A percentile compares a stretch with the other conserved stretches of the same genome.
Conservation (phyloP, 345 rosid genomes). For the Populus alba region DNA sequence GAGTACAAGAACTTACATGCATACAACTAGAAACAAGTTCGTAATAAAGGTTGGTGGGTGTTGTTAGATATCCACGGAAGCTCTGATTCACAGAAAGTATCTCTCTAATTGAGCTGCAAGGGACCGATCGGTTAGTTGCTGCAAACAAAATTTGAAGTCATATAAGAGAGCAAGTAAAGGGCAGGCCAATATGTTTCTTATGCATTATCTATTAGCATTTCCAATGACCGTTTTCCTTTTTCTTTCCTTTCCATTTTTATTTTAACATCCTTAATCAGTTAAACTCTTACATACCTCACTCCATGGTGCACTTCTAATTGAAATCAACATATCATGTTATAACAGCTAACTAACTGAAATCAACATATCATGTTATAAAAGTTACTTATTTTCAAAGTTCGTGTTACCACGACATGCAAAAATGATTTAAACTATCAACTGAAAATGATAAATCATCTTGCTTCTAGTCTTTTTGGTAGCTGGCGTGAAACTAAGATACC, state of each 20-base stretch:
- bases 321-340: neutral
- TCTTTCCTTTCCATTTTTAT: neutral
- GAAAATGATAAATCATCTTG: neutral
- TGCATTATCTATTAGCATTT: neutral
- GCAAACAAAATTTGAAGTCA: constrained; percentile 12
- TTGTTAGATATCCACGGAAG: constrained; percentile 13
- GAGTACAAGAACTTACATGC: constrained; percentile 37
- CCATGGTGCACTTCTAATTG: neutral
- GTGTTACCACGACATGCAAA: neutral
- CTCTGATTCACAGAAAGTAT: constrained; percentile 19
- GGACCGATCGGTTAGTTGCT: constrained; percentile 26
- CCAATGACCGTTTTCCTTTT: neutral
- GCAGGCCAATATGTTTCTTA: neutral
- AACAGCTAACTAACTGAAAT: neutral
- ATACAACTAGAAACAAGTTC: constrained; percentile 30
- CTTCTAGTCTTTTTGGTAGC: neutral
- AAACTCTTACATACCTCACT: neutral
- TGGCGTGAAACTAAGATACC: constrained; percentile 4
- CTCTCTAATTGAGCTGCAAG: constrained; percentile 19
- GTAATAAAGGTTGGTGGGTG: constrained; percentile 20
- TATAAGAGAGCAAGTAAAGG: constrained; percentile 10
- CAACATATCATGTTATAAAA: neutral
- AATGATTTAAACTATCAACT: neutral
- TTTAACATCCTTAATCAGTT: neutral
- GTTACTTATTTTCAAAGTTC: neutral